Evolutionary conservation across 2,329 filamentous ascomycete genomes (phyloP), one percentile per base, ranked within the genome.

Genomic region (Cladobotryum protrusum): DNA sequence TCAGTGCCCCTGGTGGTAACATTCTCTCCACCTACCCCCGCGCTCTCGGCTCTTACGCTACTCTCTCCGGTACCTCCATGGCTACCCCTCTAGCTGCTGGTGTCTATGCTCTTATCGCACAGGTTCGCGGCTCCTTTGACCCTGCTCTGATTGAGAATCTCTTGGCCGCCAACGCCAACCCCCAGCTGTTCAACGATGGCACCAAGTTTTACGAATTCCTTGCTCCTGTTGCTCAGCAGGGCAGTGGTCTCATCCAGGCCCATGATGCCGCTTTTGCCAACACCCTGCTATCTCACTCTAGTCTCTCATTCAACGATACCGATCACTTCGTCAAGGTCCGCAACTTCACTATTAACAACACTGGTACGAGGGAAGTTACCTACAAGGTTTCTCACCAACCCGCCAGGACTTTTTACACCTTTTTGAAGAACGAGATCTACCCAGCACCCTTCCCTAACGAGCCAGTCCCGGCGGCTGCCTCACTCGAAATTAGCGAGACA

Each of bases 301-400:
- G 75, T 61, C 64, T 86, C 13, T 74, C 78, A 3, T 83, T 85
- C 66, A 85, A 85, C 60, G 82, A 86, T 61, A 82, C 80, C 0
- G 77, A 79, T 55, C 62, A 84, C 68, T 75, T 82, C 54, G 61
- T 63, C 42, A 62, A 68, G 11, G 67, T 66, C 2, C 66, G 74
- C 43, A 72, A 74, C 54, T 81, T 85, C 59, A 74, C 69, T 41
- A 71, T 85, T 55, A 71, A 63, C 57, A 85, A 85, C 67, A 68
- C 69, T 5, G 77, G 75, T 42, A 63, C 63, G 14, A 66, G 69
- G 19, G 62, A 69, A 0, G 62, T 81, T 45, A 76, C 74, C 50
- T 83, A 81, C 63, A 67, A 69, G 7, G 65, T 85, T 11, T 70
- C 69, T 20, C 70, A 81, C 52, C 63, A 73, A 6, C 71, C 73